phyloP scores from a whole-genome alignment of 2,329 filamentous ascomycete genomes.

The Nannizziopsis barbatae region DNA sequence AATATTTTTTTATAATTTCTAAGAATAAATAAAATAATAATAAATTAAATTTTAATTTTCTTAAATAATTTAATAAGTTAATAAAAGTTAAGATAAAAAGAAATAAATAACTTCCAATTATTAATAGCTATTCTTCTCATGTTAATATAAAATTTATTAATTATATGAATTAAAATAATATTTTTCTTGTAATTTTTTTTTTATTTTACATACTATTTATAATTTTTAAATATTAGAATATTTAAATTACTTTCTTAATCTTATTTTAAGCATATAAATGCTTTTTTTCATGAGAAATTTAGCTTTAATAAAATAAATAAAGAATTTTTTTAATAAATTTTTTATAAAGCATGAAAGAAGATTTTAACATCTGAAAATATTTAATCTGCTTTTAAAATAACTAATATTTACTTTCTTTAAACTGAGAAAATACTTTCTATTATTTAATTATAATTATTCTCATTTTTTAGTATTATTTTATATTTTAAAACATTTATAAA shows the following conservation, averaged over 20 bases:
- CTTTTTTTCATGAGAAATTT: background rate
- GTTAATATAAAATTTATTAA: constrained; percentile 11
- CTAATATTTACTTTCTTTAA: background rate
- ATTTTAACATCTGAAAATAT: constrained; percentile 5
- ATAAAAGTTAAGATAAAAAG: background rate
- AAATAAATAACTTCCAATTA: background rate
- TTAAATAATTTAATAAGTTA: background rate
- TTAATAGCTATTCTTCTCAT: constrained; percentile 5
- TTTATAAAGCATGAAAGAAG: background rate
- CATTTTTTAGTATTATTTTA: too few species aligned
- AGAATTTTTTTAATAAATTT: background rate
- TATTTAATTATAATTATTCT: too few species aligned
- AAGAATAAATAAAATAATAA: constrained; percentile 2
- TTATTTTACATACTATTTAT: constrained; percentile 8
- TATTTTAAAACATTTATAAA: too few species aligned
- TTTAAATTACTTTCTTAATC: background rate
- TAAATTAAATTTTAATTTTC: background rate
- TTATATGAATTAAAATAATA: constrained; percentile 2
- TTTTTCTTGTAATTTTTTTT: constrained; percentile 8
- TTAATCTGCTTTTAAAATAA: background rate
- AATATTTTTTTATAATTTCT: constrained; percentile 5
- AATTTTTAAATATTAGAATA: constrained; percentile 8
- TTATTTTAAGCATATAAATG: constrained; percentile 5
- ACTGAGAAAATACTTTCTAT: background rate
- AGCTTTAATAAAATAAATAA: constrained; percentile 5